These are phyloP conservation scores for Rosa rugosa DNA, from an alignment of 306 rosid genomes.

Conservation along the genomic window DNA sequence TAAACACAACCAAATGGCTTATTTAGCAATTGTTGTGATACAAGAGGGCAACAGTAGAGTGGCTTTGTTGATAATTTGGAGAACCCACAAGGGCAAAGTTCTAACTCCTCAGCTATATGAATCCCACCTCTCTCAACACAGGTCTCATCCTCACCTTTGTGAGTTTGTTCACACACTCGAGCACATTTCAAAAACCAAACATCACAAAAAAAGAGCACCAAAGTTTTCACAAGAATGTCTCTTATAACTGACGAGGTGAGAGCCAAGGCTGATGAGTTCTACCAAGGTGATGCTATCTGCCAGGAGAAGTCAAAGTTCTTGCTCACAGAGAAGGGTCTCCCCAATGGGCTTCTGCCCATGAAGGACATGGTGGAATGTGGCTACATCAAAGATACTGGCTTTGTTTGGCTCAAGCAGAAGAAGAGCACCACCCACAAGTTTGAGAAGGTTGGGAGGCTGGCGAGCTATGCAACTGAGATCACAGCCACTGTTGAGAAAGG, in stretches of 20 bases:
- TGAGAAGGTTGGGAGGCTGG: slow-evolving; percentile 66
- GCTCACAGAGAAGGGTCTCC: slow-evolving; percentile 58
- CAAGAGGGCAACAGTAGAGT: neutral
- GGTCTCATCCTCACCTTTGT: neutral
- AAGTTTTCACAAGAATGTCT: slow-evolving; percentile 38
- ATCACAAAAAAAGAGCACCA: neutral
- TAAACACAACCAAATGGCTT: slow-evolving; percentile 10
- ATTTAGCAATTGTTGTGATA: neutral
- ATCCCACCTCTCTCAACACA: neutral
- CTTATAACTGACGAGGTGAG: slow-evolving; percentile 46
- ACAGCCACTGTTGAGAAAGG: slow-evolving; percentile 56
- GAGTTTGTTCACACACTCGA: neutral
- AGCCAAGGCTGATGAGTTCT: slow-evolving; percentile 57
- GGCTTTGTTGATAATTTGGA: slow-evolving; percentile 30
- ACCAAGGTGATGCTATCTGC: slow-evolving; percentile 67
- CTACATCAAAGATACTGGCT: slow-evolving; percentile 55
- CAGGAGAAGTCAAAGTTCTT: slow-evolving; percentile 53
- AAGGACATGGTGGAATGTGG: slow-evolving; percentile 82
- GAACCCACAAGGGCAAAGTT: slow-evolving; percentile 35
- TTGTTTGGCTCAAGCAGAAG: slow-evolving; percentile 91
- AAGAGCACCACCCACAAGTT: slow-evolving; percentile 65
- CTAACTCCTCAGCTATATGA: slow-evolving; percentile 35
- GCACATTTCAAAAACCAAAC: neutral
- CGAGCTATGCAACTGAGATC: slow-evolving; percentile 60
- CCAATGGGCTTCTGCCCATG: slow-evolving; percentile 75